Conservation (phyloP, 202 grass and related monocot species). For the Cymbopogon flexuosus region DNA sequence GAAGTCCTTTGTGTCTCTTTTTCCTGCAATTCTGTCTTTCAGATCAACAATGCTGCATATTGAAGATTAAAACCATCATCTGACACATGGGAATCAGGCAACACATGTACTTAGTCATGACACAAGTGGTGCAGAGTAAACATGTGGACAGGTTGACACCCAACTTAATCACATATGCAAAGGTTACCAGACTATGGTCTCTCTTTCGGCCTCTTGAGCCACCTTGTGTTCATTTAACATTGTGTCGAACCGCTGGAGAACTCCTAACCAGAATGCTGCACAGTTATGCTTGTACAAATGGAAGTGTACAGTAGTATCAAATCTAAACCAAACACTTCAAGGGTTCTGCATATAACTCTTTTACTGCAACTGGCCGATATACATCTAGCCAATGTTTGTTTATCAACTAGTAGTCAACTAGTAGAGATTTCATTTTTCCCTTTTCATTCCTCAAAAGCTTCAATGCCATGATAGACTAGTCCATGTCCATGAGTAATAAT, state of each 20-base stretch:
- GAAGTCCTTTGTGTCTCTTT: background rate
- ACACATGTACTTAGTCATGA: conserved; percentile 6
- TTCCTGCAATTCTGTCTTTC: conserved; percentile 21
- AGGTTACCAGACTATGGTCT: background rate
- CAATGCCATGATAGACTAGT: background rate
- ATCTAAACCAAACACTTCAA: background rate
- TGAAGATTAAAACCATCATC: background rate
- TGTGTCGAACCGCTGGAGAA: background rate
- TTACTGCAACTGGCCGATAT: background rate
- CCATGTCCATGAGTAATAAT: background rate
- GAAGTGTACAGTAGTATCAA: too few relatives aligned
- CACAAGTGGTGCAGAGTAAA: background rate
- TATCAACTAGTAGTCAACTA: background rate
- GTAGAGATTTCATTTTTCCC: background rate
- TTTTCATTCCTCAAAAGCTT: background rate
- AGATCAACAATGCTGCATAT: conserved; percentile 15
- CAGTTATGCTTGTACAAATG: too few relatives aligned
- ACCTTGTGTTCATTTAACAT: background rate
- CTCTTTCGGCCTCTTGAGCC: background rate
- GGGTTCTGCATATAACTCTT: background rate
- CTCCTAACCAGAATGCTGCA: too few relatives aligned
- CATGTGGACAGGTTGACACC: background rate
- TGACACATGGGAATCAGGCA: background rate
- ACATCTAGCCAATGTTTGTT: background rate
- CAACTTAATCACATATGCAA: background rate